Evolutionary conservation across 2,329 filamentous ascomycete genomes (phyloP).

Genomic region (Arthrinium phaeospermum): DNA sequence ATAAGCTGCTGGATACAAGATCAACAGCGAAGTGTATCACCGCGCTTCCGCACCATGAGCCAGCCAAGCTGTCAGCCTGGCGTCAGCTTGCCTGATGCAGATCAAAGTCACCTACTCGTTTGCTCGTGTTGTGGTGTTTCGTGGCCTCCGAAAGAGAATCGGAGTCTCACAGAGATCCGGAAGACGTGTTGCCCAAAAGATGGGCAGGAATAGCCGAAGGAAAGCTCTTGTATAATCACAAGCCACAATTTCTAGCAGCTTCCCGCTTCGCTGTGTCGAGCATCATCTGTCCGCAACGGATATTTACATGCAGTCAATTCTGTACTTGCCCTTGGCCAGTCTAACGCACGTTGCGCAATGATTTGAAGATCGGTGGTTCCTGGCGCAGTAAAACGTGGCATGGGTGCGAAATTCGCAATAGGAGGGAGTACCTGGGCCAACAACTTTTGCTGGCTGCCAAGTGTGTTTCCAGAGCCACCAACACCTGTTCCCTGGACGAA

Average conservation of each 20-base stretch:
- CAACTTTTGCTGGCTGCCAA: neutral
- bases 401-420: neutral
- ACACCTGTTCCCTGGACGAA: neutral
- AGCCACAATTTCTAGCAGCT: neutral
- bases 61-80: neutral
- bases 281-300: neutral
- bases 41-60: neutral
- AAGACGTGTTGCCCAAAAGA: neutral
- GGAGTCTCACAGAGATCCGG: neutral
- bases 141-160: neutral
- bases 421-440: neutral
- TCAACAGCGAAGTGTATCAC: neutral
- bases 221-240: neutral
- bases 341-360: neutral
- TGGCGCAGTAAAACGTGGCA: neutral
- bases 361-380: neutral
- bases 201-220: conserved; percentile 12
- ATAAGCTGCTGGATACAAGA: neutral
- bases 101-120: neutral
- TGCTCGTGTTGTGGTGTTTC: neutral
- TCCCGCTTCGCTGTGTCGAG: neutral
- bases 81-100: neutral
- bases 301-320: neutral
- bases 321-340: conserved; percentile 2
- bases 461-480: neutral